A percentile compares a stretch with the other conserved stretches of the same genome.
These are phyloP conservation scores for Kuraishia floccosa DNA, from an alignment of 805 yeast genomes.

Conservation along the genomic window DNA sequence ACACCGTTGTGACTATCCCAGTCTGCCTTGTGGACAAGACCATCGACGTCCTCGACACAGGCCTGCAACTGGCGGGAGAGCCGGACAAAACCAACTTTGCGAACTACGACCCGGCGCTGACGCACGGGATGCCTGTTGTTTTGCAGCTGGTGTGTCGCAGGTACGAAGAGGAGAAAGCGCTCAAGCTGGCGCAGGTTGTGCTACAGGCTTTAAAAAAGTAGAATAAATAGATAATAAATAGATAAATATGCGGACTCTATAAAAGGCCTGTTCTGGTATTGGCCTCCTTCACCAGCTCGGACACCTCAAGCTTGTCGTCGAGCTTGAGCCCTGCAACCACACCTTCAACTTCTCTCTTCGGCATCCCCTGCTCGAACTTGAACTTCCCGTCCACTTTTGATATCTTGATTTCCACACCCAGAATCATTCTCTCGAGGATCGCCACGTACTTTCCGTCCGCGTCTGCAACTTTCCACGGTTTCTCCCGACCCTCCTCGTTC, in stretches of 20 bases:
- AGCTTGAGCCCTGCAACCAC: slow-evolving; percentile 29
- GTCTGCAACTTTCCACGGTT: slow-evolving; percentile 42
- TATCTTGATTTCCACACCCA: slow-evolving; percentile 45
- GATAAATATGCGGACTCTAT: no score
- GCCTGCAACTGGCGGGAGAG: slow-evolving; percentile 15
- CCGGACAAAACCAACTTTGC: slow-evolving; percentile 19
- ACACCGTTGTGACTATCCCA: slow-evolving; percentile 50
- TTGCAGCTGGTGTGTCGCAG: slow-evolving; percentile 44
- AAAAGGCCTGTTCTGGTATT: no score
- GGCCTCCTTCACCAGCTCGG: no score
- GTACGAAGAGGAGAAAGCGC: slow-evolving; percentile 47
- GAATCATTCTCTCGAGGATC: slow-evolving; percentile 33
- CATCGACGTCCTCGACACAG: slow-evolving; percentile 9
- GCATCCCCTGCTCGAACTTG: slow-evolving; percentile 45
- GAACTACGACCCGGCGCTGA: slow-evolving; percentile 33
- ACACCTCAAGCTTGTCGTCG: no score
- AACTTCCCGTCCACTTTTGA: slow-evolving; percentile 35
- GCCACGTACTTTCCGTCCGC: slow-evolving; percentile 40
- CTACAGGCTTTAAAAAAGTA: slow-evolving; percentile 12
- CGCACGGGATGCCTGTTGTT: slow-evolving; percentile 41
- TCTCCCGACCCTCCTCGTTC: slow-evolving; percentile 31
- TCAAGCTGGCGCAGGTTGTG: slow-evolving; percentile 23
- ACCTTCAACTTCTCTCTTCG: slow-evolving; percentile 34
- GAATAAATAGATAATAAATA: neutral
- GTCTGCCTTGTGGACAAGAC: slow-evolving; percentile 33